These are phyloP conservation scores for Wickerhamomyces hampshirensis DNA, from an alignment of 805 yeast genomes.

Conservation along the genomic window DNA sequence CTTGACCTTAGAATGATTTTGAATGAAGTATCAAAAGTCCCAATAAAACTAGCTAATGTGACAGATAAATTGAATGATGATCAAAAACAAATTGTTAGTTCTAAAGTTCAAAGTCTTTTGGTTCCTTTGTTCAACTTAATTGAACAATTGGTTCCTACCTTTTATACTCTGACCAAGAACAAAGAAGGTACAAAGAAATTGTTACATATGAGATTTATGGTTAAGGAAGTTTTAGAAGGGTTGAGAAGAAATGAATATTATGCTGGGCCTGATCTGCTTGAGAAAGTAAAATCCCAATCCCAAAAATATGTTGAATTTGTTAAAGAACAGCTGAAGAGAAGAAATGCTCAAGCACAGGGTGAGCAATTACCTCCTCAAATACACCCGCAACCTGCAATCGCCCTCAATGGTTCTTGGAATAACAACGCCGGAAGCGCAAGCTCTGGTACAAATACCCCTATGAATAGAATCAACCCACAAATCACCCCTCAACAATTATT, in stretches of 20 bases:
- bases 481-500: constrained; percentile 25
- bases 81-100: constrained; percentile 58
- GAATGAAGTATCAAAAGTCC: constrained; percentile 64
- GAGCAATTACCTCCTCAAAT: constrained; percentile 2
- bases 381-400: constrained; percentile 25
- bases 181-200: constrained; percentile 71
- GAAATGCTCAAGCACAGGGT: constrained; percentile 25
- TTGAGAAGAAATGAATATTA: constrained; percentile 59
- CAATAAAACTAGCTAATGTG: constrained; percentile 61
- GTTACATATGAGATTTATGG: constrained; percentile 74
- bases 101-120: constrained; percentile 47
- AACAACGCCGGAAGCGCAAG: constrained; percentile 13
- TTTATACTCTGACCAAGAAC: constrained; percentile 70
- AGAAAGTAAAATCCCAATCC: constrained; percentile 65
- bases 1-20: constrained; percentile 55
- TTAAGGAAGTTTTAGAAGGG: constrained; percentile 68
- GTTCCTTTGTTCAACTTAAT: constrained; percentile 53
- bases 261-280: constrained; percentile 69
- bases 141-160: constrained; percentile 74
- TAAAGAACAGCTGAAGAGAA: constrained; percentile 49
- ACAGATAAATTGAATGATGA: constrained; percentile 55
- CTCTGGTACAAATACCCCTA: constrained; percentile 10
- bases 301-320: constrained; percentile 73
- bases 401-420: constrained; percentile 11
- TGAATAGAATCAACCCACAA: constrained; percentile 17